These are phyloP conservation scores for Saturnispora sekii DNA, from an alignment of 805 yeast species.

Conservation along the genomic window DNA sequence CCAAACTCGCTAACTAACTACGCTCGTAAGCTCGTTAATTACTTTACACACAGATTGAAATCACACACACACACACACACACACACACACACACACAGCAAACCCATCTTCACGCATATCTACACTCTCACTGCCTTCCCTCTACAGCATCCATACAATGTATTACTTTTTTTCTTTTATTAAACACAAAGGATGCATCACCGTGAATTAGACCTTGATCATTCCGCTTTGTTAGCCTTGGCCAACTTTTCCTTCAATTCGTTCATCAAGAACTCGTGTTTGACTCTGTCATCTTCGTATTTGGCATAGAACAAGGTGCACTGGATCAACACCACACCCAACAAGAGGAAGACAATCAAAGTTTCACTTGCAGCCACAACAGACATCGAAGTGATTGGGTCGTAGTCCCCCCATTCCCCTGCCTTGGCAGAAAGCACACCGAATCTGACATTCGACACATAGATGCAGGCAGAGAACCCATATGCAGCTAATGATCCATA, in stretches of 20 bases:
- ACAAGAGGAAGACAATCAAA: slow-evolving; percentile 57
- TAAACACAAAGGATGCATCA: no score
- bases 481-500: slow-evolving; percentile 74
- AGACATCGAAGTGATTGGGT: slow-evolving; percentile 72
- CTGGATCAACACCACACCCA: slow-evolving; percentile 80
- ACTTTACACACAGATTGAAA: no score
- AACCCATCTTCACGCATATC: no score
- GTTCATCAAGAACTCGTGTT: slow-evolving; percentile 19
- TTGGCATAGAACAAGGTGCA: slow-evolving; percentile 79
- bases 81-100: no score
- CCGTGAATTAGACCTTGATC: no score
- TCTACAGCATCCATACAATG: no score
- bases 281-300: slow-evolving; percentile 21
- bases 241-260: slow-evolving; percentile 18
- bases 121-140: no score
- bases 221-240: slow-evolving; percentile 8
- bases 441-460: slow-evolving; percentile 74
- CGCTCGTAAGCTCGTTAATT: no score
- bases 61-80: no score
- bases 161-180: no score
- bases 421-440: slow-evolving; percentile 62
- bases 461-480: slow-evolving; percentile 66
- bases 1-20: no score
- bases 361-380: slow-evolving; percentile 86
- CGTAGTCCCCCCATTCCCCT: slow-evolving; percentile 93